Evolutionary conservation across 768 basidiomycete species (phyloP).

Genomic region (Imleria badia): DNA sequence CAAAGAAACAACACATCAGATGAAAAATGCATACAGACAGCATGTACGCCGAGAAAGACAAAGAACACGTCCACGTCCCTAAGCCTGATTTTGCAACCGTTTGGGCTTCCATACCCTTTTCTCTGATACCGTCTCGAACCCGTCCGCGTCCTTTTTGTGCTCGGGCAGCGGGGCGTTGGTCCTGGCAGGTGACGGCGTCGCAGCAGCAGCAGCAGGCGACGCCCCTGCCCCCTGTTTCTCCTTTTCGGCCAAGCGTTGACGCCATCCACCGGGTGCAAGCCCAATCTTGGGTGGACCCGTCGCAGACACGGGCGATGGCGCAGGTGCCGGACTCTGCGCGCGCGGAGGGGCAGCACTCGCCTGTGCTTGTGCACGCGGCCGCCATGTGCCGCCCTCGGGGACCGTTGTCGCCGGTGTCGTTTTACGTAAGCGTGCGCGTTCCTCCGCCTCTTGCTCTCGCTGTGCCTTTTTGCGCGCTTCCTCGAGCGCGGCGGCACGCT

Average conservation of each 20-base stretch:
- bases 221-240: neutral
- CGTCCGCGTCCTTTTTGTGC: constrained; percentile 58
- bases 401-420: constrained; percentile 27
- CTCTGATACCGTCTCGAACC: constrained; percentile 60
- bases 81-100: constrained; percentile 14
- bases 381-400: constrained; percentile 23
- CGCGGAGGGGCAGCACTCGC: constrained; percentile 42
- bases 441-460: constrained; percentile 71
- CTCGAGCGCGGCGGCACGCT: constrained; percentile 52
- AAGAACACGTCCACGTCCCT: neutral
- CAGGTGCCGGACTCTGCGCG: constrained; percentile 58
- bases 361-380: constrained; percentile 21
- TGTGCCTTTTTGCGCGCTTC: constrained; percentile 57
- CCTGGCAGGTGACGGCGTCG: constrained; percentile 11
- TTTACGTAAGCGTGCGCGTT: constrained; percentile 39
- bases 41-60: neutral
- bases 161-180: constrained; percentile 37
- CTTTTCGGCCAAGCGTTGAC: constrained; percentile 37
- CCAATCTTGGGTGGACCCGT: constrained; percentile 39
- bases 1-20: neutral
- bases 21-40: neutral
- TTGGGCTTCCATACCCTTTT: constrained; percentile 26
- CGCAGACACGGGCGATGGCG: constrained; percentile 30
- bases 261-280: constrained; percentile 48
- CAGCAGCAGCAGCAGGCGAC: no score